Evolutionary conservation across 148 eudicot species (phyloP), one percentile per base, ranked within the genome.

Genomic region (Fallopia convolvulus): DNA sequence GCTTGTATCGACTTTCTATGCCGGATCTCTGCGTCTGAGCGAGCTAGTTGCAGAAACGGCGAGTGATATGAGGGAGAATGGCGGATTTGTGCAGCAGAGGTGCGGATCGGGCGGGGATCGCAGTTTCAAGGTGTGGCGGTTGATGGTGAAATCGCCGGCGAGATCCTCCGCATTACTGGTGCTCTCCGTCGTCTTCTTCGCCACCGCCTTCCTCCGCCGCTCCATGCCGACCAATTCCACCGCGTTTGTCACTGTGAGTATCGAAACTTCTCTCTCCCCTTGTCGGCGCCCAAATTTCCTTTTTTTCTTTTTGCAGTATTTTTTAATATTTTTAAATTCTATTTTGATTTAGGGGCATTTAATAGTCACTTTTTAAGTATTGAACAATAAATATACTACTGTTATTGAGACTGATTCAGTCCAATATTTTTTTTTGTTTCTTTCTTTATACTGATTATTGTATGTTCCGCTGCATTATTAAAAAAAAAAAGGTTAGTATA

Each of bases 131-230:
- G 9, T 8, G 42, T 81, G 78, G 49, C 78, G 80, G 41, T 75
- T 80, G 23, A 36, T 84, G 39, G 68, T 79, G 13, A 61, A 81
- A 5, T 72, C 84, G 36, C 79, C 84, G 26, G 79, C 84, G 33
- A 79, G 84, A 79, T 84, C 84, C 73, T 82, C 87, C 18, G 41
- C 83, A 9, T 20, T 79, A n/a, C 2, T 84, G 41, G 83, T 84
- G 83, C 79, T 86, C 48, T 42, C 82, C 44, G 40, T 81, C 74
- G 63, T 86, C 63, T 75, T 90, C 52, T 68, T 87, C 68, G 72
- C 78, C 55, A 86, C 86, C 75, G 85, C 82, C 47, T 80, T 84
- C 68, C 87, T 88, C 32, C 65, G 79, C 58, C 72, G 79, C 71
- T 65, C 81, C 58, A 90, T 21, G n/a, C 4, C 26, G 8, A 30